Percentiles rank a stretch among this genome's conserved stretches.
These are phyloP conservation scores for Suillus subaureus DNA, from an alignment of 768 basidiomycete species.

Conservation along the genomic window DNA sequence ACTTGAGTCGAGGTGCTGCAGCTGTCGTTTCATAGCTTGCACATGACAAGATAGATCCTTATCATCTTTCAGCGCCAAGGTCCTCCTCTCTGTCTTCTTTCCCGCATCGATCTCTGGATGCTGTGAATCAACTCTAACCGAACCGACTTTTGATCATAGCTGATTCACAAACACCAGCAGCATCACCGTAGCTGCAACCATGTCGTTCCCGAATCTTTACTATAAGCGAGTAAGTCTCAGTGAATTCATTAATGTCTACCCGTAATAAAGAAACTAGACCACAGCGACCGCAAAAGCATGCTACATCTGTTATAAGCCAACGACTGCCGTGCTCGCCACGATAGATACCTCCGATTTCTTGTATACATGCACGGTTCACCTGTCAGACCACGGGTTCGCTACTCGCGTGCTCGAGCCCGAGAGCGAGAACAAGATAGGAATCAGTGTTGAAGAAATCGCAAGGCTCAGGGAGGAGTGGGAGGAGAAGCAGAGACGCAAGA, in stretches of 20 bases:
- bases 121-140: neutral
- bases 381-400: constrained; percentile 79
- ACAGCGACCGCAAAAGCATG: constrained; percentile 79
- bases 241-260: constrained; percentile 8
- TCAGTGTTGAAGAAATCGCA: constrained; percentile 71
- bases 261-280: constrained; percentile 46
- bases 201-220: constrained; percentile 84
- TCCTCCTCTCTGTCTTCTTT: neutral
- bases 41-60: constrained; percentile 1
- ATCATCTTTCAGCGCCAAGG: constrained; percentile 6
- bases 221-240: constrained; percentile 76
- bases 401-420: constrained; percentile 47
- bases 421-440: constrained; percentile 36
- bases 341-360: constrained; percentile 82
- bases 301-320: constrained; percentile 78
- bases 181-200: constrained; percentile 22
- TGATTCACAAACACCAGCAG: neutral
- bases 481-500: constrained; percentile 64
- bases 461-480: constrained; percentile 83
- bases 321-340: constrained; percentile 83
- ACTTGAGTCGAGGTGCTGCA: neutral
- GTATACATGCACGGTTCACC: constrained; percentile 82
- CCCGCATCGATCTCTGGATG: constrained; percentile 1
- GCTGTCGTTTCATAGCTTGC: constrained; percentile 2
- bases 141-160: neutral